Evolutionary conservation across 768 basidiomycete species (phyloP), one percentile per base, ranked within the genome.

Genomic region (Agrocybe chaxingu): DNA sequence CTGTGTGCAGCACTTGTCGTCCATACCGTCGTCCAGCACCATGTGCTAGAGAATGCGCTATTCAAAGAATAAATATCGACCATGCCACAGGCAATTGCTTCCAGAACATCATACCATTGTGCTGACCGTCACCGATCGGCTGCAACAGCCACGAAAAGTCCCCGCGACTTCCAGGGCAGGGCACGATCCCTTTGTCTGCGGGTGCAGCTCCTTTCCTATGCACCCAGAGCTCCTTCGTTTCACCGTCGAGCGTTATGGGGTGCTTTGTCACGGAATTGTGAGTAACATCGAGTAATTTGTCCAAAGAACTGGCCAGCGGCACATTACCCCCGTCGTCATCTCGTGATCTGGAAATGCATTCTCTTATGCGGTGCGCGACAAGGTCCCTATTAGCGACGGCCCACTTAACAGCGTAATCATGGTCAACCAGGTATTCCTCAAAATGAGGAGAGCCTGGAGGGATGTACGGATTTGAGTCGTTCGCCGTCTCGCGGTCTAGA

Each of bases 191-290:
- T 50, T 60, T 52, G 47, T 69, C 66, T 2, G 65, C 61, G 29
- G 70, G 72, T 16, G 70, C 72, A 7, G 70, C 70, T 8, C 70
- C 70, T 54, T 72, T 70, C n/a, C 70, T 54, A 49, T 72, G 70
- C 0, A 72, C 51, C 69, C 70, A 72, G 36, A 69, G 50, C n/a
- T 66, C 55, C 13, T 42, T 42, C 1, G 41, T 54, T 36, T 57
- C 57, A 10, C 44, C 61, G 3, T 55, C 56, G 8, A 64, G 47
- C 11, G 42, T 39, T 16, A 63, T 38, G 4, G 57, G 12, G 38
- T 66, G 61, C 37, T 52, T 52, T 0, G 63, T 64, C 11, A 70
- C 69, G 12, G 67, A 73, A 52, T 72, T 74, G 55, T 72, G 70
- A 1, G 67, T 69, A 12, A 72, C 64, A 42, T 72, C 70, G 13